Evolutionary conservation across 208 protist species (phyloP).

Genomic region (Wallacemonas sp.): DNA sequence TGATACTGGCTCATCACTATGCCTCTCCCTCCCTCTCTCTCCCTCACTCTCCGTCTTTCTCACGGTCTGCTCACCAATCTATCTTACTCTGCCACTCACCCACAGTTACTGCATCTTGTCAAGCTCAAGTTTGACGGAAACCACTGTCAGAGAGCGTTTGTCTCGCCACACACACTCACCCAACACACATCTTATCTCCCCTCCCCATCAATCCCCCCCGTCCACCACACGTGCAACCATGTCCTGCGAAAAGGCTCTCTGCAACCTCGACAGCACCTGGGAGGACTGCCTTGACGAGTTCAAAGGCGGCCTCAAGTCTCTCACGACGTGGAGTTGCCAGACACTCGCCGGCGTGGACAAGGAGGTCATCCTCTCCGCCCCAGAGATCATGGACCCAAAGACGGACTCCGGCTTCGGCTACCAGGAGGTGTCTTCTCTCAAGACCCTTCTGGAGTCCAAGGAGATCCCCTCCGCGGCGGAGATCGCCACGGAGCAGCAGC

Average conservation of each 20-base stretch:
- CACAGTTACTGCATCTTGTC: too few relatives aligned
- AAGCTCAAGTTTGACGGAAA: too few relatives aligned
- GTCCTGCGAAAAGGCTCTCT: conserved; percentile 33
- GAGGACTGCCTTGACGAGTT: conserved; percentile 66
- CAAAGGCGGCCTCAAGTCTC: conserved; percentile 32
- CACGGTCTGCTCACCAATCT: too few relatives aligned
- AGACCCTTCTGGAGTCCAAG: conserved; percentile 36
- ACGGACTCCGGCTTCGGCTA: conserved; percentile 79
- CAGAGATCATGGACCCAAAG: conserved; percentile 88
- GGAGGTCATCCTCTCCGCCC: conserved; percentile 77
- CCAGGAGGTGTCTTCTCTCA: conserved; percentile 49
- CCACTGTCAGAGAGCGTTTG: too few relatives aligned
- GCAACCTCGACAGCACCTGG: conserved; percentile 70
- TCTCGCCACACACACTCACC: too few relatives aligned
- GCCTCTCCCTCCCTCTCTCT: too few relatives aligned
- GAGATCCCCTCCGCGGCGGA: conserved; percentile 55
- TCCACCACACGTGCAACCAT: conserved; percentile 19
- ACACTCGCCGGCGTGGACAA: conserved; percentile 61
- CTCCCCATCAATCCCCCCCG: neutral
- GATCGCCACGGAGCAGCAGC: conserved; percentile 31
- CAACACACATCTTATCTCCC: too few relatives aligned
- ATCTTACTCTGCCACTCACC: too few relatives aligned
- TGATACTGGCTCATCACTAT: too few relatives aligned
- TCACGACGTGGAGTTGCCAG: conserved; percentile 58
- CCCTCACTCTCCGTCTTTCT: too few relatives aligned